Evolutionary conservation across 768 basidiomycete species (phyloP), one percentile per base, ranked within the genome.

Genomic region (Cystofilobasidium macerans): DNA sequence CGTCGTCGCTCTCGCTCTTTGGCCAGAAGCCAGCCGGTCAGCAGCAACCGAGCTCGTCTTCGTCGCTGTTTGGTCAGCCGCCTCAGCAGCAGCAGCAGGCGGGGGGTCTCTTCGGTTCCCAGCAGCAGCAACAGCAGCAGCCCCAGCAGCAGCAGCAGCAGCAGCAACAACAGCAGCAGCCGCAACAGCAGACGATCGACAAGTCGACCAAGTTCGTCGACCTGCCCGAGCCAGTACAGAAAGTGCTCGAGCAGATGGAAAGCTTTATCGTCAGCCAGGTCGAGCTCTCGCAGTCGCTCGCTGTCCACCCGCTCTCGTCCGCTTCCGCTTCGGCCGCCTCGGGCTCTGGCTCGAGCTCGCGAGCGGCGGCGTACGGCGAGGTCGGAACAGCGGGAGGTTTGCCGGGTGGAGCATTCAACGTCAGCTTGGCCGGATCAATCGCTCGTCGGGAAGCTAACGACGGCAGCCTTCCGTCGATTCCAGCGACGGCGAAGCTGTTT

Each of bases 171-270:
- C 42, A 24, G 38, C 58, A 61, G 51, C 54, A 43, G 40, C 58
- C 45, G 33, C 61, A 63, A 30, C 56, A 59, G 42, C 61, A 57
- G 24, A 42, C 35, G 26, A 59, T 68, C 18, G 40, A 54, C 16
- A 68, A 63, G 57, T 51, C 54, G 54, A 64, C 67, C 20, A 62
- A 62, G 57, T 64, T 63, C 32, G 62, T 45, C 28, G 67, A 68
- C 11, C 62, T 68, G n/a, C 67, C 67, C 3, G 67, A 62, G 45
- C 56, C 33, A 7, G 61, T 43, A n/a, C 67, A 68, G 57, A 68
- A 62, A 47, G 38, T 68, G 11, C 54, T 68, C 16, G 67, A 68
- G 36, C 57, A 57, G 9, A 68, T 68, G 47, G 67, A 68, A 62
- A 63, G 42, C 56, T 59, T 40, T 45, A 67, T 67, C 54, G 35